Conservation (phyloP, 192 early-diverging fungal genomes). For the Coemansia sp. region DNA sequence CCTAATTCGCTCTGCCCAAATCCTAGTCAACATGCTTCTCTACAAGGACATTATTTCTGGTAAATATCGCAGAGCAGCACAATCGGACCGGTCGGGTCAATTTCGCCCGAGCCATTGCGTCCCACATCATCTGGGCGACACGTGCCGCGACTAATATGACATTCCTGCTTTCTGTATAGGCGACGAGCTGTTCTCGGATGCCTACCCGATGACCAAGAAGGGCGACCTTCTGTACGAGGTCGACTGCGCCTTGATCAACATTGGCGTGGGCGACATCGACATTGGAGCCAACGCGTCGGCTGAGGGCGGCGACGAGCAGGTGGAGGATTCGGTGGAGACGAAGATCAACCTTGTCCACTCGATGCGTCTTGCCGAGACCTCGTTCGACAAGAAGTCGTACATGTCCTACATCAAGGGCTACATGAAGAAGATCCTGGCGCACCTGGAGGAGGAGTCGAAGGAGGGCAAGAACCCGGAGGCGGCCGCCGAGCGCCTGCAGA, state of each 20-base stretch:
- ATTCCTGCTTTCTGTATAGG: no score
- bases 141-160: no score
- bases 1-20: neutral
- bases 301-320: conserved; percentile 62
- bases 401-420: conserved; percentile 90
- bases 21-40: conserved; percentile 56
- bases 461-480: no score
- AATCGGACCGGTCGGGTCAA: no score
- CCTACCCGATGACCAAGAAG: conserved; percentile 61
- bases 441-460: conserved; percentile 55
- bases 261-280: conserved; percentile 69
- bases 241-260: conserved; percentile 66
- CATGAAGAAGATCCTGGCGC: conserved; percentile 74
- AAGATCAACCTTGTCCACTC: conserved; percentile 88
- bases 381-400: conserved; percentile 90
- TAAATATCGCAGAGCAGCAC: conserved; percentile 52
- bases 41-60: conserved; percentile 61
- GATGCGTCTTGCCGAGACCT: conserved; percentile 64
- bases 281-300: conserved; percentile 92
- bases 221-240: conserved; percentile 65
- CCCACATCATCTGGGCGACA: no score
- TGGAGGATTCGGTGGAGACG: conserved; percentile 55
- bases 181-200: conserved; percentile 91
- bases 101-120: no score
- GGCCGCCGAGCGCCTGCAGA: conserved; percentile 53